These are phyloP conservation scores for Hypoxylon sp. DNA, from an alignment of 2,329 filamentous ascomycete species.

Conservation along the genomic window DNA sequence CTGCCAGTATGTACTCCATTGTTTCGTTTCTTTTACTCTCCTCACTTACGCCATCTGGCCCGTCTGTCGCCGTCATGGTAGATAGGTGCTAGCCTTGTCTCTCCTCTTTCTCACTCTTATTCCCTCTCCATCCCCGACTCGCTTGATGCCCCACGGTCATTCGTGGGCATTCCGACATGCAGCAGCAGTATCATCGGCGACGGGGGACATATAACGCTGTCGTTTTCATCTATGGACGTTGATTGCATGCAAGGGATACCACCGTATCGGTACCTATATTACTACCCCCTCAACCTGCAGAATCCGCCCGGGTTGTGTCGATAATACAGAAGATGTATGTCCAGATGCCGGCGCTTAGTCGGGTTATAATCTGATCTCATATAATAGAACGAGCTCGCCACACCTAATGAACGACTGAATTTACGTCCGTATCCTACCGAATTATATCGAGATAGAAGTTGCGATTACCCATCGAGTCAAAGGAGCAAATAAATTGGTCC, in stretches of 20 bases:
- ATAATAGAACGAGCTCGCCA: slow-evolving; percentile 46
- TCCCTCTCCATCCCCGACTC: slow-evolving; percentile 9
- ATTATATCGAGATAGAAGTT: slow-evolving; percentile 19
- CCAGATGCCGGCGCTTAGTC: slow-evolving; percentile 32
- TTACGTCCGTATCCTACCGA: slow-evolving; percentile 48
- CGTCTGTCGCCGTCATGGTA: slow-evolving; percentile 2
- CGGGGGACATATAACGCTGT: slow-evolving; percentile 30
- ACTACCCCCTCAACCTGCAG: slow-evolving; percentile 34
- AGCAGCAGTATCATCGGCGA: slow-evolving; percentile 26
- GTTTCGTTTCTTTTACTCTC: slow-evolving; percentile 9
- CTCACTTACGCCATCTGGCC: not conserved
- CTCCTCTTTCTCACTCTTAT: slow-evolving; percentile 13
- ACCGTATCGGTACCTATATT: slow-evolving; percentile 38
- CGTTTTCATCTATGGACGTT: slow-evolving; percentile 31
- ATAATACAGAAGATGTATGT: slow-evolving; percentile 26
- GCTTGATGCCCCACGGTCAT: slow-evolving; percentile 21
- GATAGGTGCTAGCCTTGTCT: slow-evolving; percentile 20
- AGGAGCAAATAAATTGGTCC: slow-evolving; percentile 44
- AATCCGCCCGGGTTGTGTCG: slow-evolving; percentile 24
- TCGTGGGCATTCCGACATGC: slow-evolving; percentile 41
- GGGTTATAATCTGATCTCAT: slow-evolving; percentile 38
- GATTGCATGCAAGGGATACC: slow-evolving; percentile 44
- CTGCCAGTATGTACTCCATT: not conserved
- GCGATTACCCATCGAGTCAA: slow-evolving; percentile 27
- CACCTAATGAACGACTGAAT: slow-evolving; percentile 41